Conservation (phyloP, 2,329 filamentous ascomycete species). For the Cadophora luteo-olivacea region DNA sequence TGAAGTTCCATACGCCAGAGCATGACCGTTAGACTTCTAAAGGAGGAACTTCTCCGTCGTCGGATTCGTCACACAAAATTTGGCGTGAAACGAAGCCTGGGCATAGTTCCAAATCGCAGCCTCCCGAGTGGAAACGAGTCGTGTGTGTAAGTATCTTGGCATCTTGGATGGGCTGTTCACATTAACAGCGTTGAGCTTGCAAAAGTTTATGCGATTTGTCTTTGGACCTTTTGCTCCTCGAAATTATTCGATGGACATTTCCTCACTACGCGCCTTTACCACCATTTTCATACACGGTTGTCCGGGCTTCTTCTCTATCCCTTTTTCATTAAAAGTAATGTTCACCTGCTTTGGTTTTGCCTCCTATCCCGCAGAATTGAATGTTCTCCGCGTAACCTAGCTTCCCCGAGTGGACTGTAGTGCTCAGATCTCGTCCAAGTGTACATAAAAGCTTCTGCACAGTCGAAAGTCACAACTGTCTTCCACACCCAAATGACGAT, state of each 20-base stretch:
- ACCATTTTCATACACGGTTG: not conserved
- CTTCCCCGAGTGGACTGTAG: not conserved
- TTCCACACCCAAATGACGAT: constrained; percentile 1
- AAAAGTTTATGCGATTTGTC: not conserved
- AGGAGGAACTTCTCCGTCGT: not conserved
- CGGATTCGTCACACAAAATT: constrained; percentile 2
- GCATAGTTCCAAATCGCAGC: not conserved
- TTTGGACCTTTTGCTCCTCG: not conserved
- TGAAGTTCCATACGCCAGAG: not conserved
- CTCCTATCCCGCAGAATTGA: not conserved
- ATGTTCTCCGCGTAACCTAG: not conserved
- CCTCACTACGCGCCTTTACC: not conserved
- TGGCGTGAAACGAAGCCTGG: constrained; percentile 11
- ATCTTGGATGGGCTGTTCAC: not conserved
- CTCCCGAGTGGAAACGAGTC: not conserved
- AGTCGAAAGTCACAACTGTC: not conserved
- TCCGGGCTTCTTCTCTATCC: not conserved
- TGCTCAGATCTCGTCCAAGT: constrained; percentile 8
- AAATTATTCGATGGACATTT: not conserved
- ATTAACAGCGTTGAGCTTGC: not conserved
- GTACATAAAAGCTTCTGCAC: constrained; percentile 4
- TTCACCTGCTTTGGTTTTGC: not conserved
- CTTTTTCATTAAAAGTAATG: not conserved
- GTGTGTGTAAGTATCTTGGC: constrained; percentile 6
- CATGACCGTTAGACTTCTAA: not conserved